A percentile compares a stretch with the other conserved stretches of the same genome.
These are phyloP conservation scores for Meyerozyma guilliermondii DNA, from an alignment of 1,139 yeast genomes.

Conservation along the genomic window DNA sequence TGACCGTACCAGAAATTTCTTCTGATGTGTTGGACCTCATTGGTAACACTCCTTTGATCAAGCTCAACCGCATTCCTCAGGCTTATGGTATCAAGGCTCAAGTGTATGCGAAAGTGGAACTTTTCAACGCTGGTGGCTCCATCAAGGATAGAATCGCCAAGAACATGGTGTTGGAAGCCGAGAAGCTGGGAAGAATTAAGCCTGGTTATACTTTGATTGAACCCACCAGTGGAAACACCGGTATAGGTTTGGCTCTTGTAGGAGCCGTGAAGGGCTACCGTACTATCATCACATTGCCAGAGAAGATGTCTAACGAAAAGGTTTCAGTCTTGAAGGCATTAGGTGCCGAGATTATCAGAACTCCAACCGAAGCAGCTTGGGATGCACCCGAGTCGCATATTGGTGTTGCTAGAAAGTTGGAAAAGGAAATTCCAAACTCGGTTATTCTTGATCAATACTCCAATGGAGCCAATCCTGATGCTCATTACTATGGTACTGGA, in stretches of 20 bases:
- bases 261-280: conserved; percentile 88
- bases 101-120: conserved; percentile 56
- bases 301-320: conserved; percentile 89
- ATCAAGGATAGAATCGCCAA: conserved; percentile 63
- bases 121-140: conserved; percentile 68
- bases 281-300: conserved; percentile 85
- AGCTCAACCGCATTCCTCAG: conserved; percentile 72
- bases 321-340: conserved; percentile 84
- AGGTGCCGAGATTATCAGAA: conserved; percentile 88
- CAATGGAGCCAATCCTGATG: conserved; percentile 74
- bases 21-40: conserved; percentile 55
- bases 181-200: conserved; percentile 69
- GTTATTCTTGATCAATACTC: conserved; percentile 82
- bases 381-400: conserved; percentile 90
- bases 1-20: conserved; percentile 26
- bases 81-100: conserved; percentile 67
- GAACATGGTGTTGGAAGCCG: conserved; percentile 80
- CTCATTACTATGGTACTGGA: conserved; percentile 84
- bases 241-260: conserved; percentile 82
- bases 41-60: conserved; percentile 81
- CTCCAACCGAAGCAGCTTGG: conserved; percentile 93
- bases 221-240: conserved; percentile 87
- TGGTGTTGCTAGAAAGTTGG: conserved; percentile 80
- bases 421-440: conserved; percentile 81
- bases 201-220: conserved; percentile 86